Percentiles rank a stretch among this genome's conserved stretches.
Evolutionary conservation across 2,329 filamentous ascomycete genomes (phyloP).

Genomic region (Samsoniella hepiali): DNA sequence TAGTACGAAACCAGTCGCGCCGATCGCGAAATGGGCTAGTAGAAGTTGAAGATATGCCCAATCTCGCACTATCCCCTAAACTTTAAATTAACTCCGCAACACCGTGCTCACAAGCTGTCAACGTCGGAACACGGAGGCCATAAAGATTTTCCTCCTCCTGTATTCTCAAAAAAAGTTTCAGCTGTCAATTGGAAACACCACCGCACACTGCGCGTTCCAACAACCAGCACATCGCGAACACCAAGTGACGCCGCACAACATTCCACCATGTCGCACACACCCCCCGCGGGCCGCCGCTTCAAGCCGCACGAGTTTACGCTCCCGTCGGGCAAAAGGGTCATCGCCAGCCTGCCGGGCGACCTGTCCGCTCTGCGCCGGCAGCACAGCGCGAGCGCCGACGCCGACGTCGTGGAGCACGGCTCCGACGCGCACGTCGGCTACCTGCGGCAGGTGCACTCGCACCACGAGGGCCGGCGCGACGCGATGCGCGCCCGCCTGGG

Average conservation of each 20-base stretch:
- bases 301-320: slow-evolving; percentile 47
- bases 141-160: neutral
- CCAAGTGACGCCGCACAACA: neutral
- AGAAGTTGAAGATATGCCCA: neutral
- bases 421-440: slow-evolving; percentile 45
- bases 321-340: slow-evolving; percentile 53
- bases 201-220: too few species aligned
- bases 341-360: slow-evolving; percentile 57
- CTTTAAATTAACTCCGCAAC: neutral
- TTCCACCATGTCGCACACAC: slow-evolving; percentile 3
- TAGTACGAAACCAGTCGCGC: neutral
- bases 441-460: slow-evolving; percentile 48
- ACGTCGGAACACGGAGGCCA: neutral
- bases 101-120: neutral
- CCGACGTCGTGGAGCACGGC: slow-evolving; percentile 58
- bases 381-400: slow-evolving; percentile 37
- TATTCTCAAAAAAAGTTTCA: neutral
- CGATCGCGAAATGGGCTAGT: neutral
- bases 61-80: slow-evolving; percentile 1
- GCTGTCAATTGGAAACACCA: too few species aligned
- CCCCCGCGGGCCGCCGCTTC: slow-evolving; percentile 5
- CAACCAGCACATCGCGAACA: neutral
- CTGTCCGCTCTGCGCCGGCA: slow-evolving; percentile 44
- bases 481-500: slow-evolving; percentile 48
- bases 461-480: slow-evolving; percentile 49